Conservation (phyloP, 1,284 basidiomycete species). For the Meira miltonrushii region DNA sequence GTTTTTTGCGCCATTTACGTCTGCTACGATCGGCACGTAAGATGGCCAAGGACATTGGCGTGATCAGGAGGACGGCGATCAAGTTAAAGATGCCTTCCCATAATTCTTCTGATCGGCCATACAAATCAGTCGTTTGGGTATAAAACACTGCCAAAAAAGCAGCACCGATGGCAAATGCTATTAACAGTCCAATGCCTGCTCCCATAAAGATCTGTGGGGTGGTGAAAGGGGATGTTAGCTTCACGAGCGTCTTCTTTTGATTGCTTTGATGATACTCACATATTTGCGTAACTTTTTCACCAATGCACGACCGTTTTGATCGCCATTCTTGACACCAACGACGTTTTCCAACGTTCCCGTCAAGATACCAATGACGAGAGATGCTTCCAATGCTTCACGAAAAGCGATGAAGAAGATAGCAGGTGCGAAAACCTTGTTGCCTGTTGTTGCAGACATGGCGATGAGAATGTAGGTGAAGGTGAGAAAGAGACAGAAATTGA, state of each 20-base stretch:
- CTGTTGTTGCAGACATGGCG: conserved; percentile 16
- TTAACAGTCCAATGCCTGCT: conserved; percentile 32
- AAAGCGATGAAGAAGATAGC: conserved; percentile 51
- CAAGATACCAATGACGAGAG: conserved; percentile 48
- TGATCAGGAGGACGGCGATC: conserved; percentile 45
- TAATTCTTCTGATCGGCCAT: conserved; percentile 53
- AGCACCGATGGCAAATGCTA: conserved; percentile 44
- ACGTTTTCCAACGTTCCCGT: conserved; percentile 45
- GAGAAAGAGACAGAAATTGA: neutral
- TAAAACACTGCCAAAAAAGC: conserved; percentile 50
- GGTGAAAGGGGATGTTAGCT: neutral
- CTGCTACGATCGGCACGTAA: conserved; percentile 41
- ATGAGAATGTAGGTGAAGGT: neutral
- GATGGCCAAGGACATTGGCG: conserved; percentile 48
- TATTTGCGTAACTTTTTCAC: conserved; percentile 34
- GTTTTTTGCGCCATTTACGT: conserved; percentile 45
- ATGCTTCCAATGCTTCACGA: conserved; percentile 46
- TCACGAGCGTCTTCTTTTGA: neutral
- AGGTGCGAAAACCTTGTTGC: conserved; percentile 48
- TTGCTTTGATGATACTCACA: conserved; percentile 18
- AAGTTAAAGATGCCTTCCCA: conserved; percentile 51
- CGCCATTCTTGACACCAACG: conserved; percentile 17
- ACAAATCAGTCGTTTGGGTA: conserved; percentile 57
- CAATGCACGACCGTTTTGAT: conserved; percentile 16
- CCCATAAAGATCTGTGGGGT: conserved; percentile 24